These are phyloP conservation scores for Citrus medica DNA, from an alignment of 345 rosid species.

Conservation along the genomic window DNA sequence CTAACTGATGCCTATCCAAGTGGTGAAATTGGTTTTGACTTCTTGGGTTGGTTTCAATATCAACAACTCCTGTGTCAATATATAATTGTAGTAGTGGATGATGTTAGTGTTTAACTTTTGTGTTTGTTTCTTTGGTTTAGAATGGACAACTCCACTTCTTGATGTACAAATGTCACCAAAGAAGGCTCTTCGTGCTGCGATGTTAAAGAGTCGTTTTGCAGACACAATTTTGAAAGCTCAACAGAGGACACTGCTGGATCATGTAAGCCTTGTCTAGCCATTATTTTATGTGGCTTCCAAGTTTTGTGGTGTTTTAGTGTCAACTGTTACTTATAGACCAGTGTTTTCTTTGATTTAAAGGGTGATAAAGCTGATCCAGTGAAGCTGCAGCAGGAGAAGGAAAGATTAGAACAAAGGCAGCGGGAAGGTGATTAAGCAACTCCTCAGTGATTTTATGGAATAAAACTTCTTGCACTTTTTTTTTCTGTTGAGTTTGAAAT, in stretches of 20 bases:
- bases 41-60: neutral
- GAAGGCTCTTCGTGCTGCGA: constrained; percentile 84
- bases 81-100: neutral
- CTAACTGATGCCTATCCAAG: neutral
- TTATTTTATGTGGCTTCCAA: neutral
- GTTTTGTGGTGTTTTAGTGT: neutral
- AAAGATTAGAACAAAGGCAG: constrained; percentile 61
- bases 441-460: neutral
- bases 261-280: constrained; percentile 33
- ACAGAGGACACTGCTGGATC: constrained; percentile 55
- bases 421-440: constrained; percentile 55
- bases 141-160: constrained; percentile 32
- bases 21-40: neutral
- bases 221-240: constrained; percentile 67
- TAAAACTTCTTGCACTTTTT: neutral
- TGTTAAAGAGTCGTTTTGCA: constrained; percentile 70
- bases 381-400: constrained; percentile 61
- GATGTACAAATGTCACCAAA: constrained; percentile 58
- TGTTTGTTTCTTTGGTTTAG: constrained; percentile 31
- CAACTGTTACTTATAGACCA: neutral
- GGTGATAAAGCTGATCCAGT: constrained; percentile 57
- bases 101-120: neutral
- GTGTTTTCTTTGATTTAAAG: constrained; percentile 28
- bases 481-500: neutral
- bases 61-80: neutral